A percentile compares a stretch with the other conserved stretches of the same genome.
These are phyloP conservation scores for Xylaria palmicola DNA, from an alignment of 495 filamentous ascomycete species.

Conservation along the genomic window DNA sequence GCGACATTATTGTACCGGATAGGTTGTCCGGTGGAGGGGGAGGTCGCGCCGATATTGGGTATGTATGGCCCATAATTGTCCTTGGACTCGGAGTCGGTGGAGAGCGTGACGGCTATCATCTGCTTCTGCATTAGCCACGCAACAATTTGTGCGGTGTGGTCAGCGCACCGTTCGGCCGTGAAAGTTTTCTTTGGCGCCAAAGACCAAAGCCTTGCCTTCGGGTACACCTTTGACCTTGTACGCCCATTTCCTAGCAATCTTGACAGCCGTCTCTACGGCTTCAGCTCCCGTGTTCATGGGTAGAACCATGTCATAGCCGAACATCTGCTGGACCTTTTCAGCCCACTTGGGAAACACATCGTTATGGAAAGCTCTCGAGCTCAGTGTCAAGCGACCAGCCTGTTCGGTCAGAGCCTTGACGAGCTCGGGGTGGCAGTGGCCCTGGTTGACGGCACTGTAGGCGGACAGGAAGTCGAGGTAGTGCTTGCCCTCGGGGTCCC, in stretches of 20 bases:
- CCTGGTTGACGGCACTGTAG: slow-evolving; percentile 98
- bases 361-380: slow-evolving; percentile 96
- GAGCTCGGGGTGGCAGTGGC: slow-evolving; percentile 96
- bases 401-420: slow-evolving; percentile 87
- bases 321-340: slow-evolving; percentile 79
- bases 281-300: slow-evolving; percentile 99
- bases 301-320: slow-evolving; percentile 97
- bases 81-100: slow-evolving; percentile 88
- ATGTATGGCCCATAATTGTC: slow-evolving; percentile 97
- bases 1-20: slow-evolving; percentile 85
- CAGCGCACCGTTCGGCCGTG: slow-evolving; percentile 85
- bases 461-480: slow-evolving; percentile 98
- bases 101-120: slow-evolving; percentile 95
- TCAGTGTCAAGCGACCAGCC: slow-evolving; percentile 85
- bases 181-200: slow-evolving; percentile 89
- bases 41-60: slow-evolving; percentile 76
- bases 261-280: slow-evolving; percentile 97
- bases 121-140: slow-evolving; percentile 39
- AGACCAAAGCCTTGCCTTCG: slow-evolving; percentile 77
- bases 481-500: slow-evolving; percentile 95
- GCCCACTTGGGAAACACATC: slow-evolving; percentile 98
- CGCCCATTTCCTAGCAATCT: slow-evolving; percentile 98
- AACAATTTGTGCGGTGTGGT: background rate
- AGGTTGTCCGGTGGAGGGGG: slow-evolving; percentile 71
- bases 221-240: slow-evolving; percentile 95